Percentiles rank a stretch among this genome's conserved stretches.
phyloP scores from a whole-genome alignment of 805 yeast species.

The Candida tibetensis region DNA sequence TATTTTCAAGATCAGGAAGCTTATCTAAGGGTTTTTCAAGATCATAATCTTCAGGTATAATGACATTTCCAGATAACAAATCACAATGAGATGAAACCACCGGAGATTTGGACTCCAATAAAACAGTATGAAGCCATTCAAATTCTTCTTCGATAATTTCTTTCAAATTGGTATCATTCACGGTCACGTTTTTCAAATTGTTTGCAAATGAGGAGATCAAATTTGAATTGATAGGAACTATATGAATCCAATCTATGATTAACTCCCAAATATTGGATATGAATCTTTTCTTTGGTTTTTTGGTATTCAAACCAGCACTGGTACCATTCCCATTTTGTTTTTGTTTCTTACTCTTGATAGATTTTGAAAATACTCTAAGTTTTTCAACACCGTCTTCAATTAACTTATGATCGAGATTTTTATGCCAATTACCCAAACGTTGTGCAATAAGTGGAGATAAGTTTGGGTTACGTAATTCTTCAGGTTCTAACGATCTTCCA shows the following conservation, averaged over 20 bases:
- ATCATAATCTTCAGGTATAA: slow-evolving; percentile 46
- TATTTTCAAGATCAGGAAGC: slow-evolving; percentile 20
- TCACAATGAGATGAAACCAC: slow-evolving; percentile 69
- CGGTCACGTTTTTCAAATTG: slow-evolving; percentile 23
- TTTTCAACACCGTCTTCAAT: slow-evolving; percentile 48
- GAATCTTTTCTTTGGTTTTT: slow-evolving; percentile 23
- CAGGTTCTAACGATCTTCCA: slow-evolving; percentile 58
- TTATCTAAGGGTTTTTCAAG: slow-evolving; percentile 11
- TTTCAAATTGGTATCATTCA: slow-evolving; percentile 26
- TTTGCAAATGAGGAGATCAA: slow-evolving; percentile 34
- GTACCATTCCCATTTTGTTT: slow-evolving; percentile 3
- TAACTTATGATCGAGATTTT: slow-evolving; percentile 40
- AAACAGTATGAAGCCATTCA: slow-evolving; percentile 47
- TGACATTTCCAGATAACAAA: slow-evolving; percentile 68
- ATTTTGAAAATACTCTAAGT: slow-evolving; percentile 30
- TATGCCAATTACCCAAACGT: slow-evolving; percentile 71
- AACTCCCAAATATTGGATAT: slow-evolving; percentile 57
- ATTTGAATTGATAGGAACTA: slow-evolving; percentile 52
- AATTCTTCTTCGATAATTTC: slow-evolving; percentile 50
- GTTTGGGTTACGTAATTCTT: slow-evolving; percentile 47
- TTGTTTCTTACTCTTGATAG: slow-evolving; percentile 6
- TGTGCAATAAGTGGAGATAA: slow-evolving; percentile 60
- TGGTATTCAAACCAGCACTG: slow-evolving; percentile 2
- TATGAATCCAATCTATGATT: slow-evolving; percentile 58
- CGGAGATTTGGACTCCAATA: slow-evolving; percentile 45